Percentiles rank a stretch among this genome's conserved stretches.
These are phyloP conservation scores for Xanthoconium stramineum DNA, from an alignment of 768 basidiomycete species.

Conservation along the genomic window DNA sequence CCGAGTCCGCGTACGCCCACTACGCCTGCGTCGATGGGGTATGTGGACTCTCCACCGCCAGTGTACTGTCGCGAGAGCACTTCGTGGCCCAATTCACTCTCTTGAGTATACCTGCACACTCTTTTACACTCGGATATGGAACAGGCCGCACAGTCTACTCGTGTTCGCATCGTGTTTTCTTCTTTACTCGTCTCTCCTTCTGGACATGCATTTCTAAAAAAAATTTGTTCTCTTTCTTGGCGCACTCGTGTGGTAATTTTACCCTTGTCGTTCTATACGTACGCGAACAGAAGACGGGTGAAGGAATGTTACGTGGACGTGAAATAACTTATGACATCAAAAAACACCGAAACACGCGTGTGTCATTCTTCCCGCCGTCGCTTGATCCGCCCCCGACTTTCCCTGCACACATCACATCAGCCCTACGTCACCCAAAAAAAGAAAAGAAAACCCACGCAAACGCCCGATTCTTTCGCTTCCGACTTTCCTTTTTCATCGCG, in stretches of 20 bases:
- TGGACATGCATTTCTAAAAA: too few relatives aligned
- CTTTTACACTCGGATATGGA: slow-evolving; percentile 2
- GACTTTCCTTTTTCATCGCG: slow-evolving; percentile 75
- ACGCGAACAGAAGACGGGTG: background rate
- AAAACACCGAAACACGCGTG: too few relatives aligned
- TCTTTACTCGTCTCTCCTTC: background rate
- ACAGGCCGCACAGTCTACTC: slow-evolving; percentile 4
- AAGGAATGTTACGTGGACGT: too few relatives aligned
- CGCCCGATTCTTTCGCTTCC: slow-evolving; percentile 67
- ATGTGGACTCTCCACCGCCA: slow-evolving; percentile 15
- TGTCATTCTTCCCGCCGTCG: slow-evolving; percentile 34
- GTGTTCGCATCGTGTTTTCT: background rate
- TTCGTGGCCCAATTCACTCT: background rate
- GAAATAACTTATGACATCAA: too few relatives aligned
- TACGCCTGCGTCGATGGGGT: background rate
- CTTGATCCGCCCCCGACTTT: slow-evolving; percentile 49
- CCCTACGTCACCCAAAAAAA: too few relatives aligned
- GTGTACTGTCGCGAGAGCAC: slow-evolving; percentile 21
- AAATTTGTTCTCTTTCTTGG: too few relatives aligned
- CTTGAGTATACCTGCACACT: background rate
- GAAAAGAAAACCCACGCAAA: slow-evolving; percentile 50
- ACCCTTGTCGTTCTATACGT: background rate
- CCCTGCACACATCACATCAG: slow-evolving; percentile 30
- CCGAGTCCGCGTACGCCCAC: slow-evolving; percentile 13
- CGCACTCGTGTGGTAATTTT: too few relatives aligned